Evolutionary conservation across 192 early-diverging fungal species (phyloP).

Genomic region (Haplosporangium gracile): DNA sequence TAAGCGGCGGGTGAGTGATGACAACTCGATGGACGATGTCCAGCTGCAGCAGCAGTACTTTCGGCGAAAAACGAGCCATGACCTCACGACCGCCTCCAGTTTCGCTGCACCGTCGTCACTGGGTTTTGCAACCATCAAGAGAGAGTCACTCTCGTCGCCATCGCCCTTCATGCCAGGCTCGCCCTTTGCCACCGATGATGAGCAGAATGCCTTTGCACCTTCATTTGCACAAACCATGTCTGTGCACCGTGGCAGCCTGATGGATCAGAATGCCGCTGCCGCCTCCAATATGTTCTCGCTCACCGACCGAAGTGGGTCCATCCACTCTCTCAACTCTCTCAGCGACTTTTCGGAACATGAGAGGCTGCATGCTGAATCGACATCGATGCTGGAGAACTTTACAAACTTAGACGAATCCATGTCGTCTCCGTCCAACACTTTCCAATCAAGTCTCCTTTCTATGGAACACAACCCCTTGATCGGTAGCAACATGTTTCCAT

Average conservation of each 20-base stretch:
- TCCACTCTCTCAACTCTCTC: background rate
- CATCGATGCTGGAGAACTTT: constrained; percentile 36
- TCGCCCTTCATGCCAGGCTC: constrained; percentile 53
- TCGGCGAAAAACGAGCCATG: constrained; percentile 46
- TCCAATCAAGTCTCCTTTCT: constrained; percentile 5
- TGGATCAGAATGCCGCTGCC: background rate
- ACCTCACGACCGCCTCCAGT: background rate
- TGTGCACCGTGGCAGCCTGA: background rate
- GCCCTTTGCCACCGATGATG: constrained; percentile 42
- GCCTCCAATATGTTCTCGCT: background rate
- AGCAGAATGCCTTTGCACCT: constrained; percentile 28
- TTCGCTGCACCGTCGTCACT: constrained; percentile 3
- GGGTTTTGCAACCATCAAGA: background rate
- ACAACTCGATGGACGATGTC: constrained; percentile 20
- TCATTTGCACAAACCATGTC: constrained; percentile 24
- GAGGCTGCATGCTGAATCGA: constrained; percentile 10
- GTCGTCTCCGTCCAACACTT: constrained; percentile 9
- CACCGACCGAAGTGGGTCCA: background rate
- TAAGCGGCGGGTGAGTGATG: constrained; percentile 38
- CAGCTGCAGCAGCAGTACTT: constrained; percentile 20
- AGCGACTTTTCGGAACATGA: constrained; percentile 15
- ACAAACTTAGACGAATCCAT: constrained; percentile 37
- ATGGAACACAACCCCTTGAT: background rate
- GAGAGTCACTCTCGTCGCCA: constrained; percentile 11
- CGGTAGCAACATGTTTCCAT: background rate